These are phyloP conservation scores for Dalbergia cultrata DNA, from an alignment of 306 rosid genomes.

Conservation along the genomic window DNA sequence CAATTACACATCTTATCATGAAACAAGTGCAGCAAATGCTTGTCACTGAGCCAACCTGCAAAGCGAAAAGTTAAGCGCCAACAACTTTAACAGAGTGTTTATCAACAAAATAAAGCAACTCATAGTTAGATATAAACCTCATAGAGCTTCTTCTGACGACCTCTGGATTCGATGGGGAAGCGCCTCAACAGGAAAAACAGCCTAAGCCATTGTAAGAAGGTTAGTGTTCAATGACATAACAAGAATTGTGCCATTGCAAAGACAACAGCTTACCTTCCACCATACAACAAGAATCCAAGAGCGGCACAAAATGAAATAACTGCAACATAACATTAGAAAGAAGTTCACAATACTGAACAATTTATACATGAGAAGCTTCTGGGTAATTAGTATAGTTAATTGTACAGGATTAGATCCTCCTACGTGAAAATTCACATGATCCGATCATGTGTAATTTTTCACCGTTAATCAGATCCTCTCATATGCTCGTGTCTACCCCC, in stretches of 20 bases:
- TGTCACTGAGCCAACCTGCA: slow-evolving; percentile 84
- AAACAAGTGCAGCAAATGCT: slow-evolving; percentile 77
- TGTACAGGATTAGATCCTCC: not conserved
- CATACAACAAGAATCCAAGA: slow-evolving; percentile 78
- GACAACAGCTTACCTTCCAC: slow-evolving; percentile 73
- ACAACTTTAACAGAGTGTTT: slow-evolving; percentile 7
- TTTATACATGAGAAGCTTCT: not conserved
- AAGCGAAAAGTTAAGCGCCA: slow-evolving; percentile 34
- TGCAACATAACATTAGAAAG: slow-evolving; percentile 52
- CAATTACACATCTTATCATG: slow-evolving; percentile 79
- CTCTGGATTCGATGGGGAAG: slow-evolving; percentile 87
- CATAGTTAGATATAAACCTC: slow-evolving; percentile 60
- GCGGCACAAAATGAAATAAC: slow-evolving; percentile 74
- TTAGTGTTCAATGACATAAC: slow-evolving; percentile 16
- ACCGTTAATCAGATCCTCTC: too few species aligned
- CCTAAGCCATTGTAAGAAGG: slow-evolving; percentile 50
- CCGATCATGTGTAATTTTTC: too few species aligned
- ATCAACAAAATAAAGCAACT: slow-evolving; percentile 4
- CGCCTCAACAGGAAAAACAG: slow-evolving; percentile 73
- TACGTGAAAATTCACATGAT: too few species aligned
- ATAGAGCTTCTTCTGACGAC: slow-evolving; percentile 77
- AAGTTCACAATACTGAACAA: slow-evolving; percentile 35
- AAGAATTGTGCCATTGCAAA: not conserved
- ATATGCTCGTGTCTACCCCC: too few species aligned
- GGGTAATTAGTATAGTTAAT: not conserved